Evolutionary conservation across 345 rosid species (phyloP), one percentile per base, ranked within the genome.

Genomic region (Iberis pinnata): DNA sequence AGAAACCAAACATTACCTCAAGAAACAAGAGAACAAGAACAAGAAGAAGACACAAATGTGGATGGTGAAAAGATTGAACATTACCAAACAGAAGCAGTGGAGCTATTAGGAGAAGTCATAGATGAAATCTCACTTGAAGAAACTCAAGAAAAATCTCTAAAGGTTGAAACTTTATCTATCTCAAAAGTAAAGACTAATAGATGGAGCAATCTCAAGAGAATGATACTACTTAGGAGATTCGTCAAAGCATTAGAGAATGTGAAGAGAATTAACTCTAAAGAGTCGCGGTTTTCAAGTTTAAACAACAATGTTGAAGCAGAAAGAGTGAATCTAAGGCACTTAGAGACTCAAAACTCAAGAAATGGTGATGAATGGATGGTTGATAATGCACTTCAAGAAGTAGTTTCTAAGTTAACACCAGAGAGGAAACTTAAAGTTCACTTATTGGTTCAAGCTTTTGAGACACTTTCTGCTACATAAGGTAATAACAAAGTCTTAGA

Each of bases 291-390:
- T 61, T 77, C 78, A 55, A 84, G 73, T 8, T 22, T 62, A n/a
- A 69, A 73, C 3, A 71, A 75, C 2, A 58, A 49, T 8, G 17
- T 49, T 13, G 95, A 71, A 51, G 70, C 86, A 3, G 94, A 85
- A 58, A 88, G 66, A 42, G 88, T 92, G 63, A 67, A 58, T 38
- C 67, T 92, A 13, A 78, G 83, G 77, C 86, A 72, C 70, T 93
- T 75, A 69, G 77, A 64, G 58, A 63, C 59, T 56, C 75, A 64
- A 37, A 88, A 73, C 61, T 81, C 75, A 64, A 85, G 76, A 71
- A 75, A 70, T 46, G 63, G 73, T 0, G 98, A 85, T 22, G 95
- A 85, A 62, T 92, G 96, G 92, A 88, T 88, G 95, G 82, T 88
- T 9, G 95, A 92, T 70, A 69, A 74, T 56, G 77, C 95, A 22